phyloP scores from a whole-genome alignment of 129 eudicot genomes.

The Tagetes erecta region DNA sequence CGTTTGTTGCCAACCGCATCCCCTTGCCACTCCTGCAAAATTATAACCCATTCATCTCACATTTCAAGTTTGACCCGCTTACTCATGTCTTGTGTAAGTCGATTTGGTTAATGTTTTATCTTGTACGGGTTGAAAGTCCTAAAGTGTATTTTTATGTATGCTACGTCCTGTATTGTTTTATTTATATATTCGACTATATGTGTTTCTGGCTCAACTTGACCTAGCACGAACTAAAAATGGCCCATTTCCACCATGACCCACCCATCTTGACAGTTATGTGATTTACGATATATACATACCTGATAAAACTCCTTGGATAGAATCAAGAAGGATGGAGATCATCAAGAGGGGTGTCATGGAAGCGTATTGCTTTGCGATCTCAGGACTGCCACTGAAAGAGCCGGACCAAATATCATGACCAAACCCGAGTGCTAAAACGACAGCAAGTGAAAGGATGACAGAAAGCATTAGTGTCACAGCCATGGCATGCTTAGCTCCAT shows the following conservation, averaged over 20 bases:
- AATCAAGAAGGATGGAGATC: constrained; percentile 54
- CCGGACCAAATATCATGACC: constrained; percentile 76
- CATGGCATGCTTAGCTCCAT: constrained; percentile 66
- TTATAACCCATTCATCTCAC: neutral
- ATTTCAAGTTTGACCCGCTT: neutral
- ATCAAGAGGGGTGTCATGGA: constrained; percentile 68
- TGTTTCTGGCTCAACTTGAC: neutral
- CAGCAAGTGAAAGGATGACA: constrained; percentile 40
- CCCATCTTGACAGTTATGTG: neutral
- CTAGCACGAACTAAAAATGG: neutral
- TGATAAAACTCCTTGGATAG: constrained; percentile 78
- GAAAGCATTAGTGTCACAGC: constrained; percentile 64
- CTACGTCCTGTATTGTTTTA: neutral
- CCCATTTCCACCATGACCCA: neutral
- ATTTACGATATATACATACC: constrained; percentile 36
- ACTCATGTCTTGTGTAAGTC: neutral
- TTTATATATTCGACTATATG: neutral
- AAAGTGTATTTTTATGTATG: neutral
- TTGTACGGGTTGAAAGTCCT: neutral
- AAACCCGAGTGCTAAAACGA: constrained; percentile 52
- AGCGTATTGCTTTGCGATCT: constrained; percentile 46
- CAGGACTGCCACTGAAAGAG: constrained; percentile 58
- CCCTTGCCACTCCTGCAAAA: constrained; percentile 73
- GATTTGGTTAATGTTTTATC: neutral
- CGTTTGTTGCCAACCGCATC: constrained; percentile 86